Evolutionary conservation across 192 early-diverging fungal species (phyloP).

Genomic region (Backusella psychrophila): DNA sequence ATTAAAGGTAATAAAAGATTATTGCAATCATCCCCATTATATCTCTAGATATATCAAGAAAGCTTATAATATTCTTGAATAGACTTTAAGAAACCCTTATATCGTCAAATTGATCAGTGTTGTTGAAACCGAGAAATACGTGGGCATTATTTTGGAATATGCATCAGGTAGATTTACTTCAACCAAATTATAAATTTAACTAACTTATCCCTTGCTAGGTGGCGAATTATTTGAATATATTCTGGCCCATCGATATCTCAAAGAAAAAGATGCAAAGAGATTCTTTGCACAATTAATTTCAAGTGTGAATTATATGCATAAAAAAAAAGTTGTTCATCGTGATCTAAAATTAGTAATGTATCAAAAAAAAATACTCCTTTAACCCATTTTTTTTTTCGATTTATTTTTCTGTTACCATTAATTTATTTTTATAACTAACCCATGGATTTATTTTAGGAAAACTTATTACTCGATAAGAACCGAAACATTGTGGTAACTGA

Average conservation of each 20-base stretch:
- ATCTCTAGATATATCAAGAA: background rate
- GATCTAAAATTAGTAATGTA: constrained; percentile 78
- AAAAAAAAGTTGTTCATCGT: constrained; percentile 77
- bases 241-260: constrained; percentile 71
- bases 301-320: constrained; percentile 78
- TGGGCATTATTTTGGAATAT: constrained; percentile 87
- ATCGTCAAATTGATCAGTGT: constrained; percentile 82
- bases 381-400: constrained; percentile 9
- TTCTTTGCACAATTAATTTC: constrained; percentile 77
- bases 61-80: background rate
- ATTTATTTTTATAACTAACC: background rate
- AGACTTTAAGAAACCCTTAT: constrained; percentile 70
- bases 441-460: constrained; percentile 54
- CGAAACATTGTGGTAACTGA: constrained; percentile 83
- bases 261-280: constrained; percentile 70
- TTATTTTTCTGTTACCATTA: background rate
- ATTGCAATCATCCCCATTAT: background rate
- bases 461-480: constrained; percentile 74
- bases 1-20: constrained; percentile 65
- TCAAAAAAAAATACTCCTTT: background rate
- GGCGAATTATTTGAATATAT: constrained; percentile 78
- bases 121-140: constrained; percentile 79
- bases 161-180: constrained; percentile 54
- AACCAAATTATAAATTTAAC: constrained; percentile 2
- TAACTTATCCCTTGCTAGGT: constrained; percentile 8